phyloP scores from a whole-genome alignment of 345 rosid species.

The Pugionium dolabratum region DNA sequence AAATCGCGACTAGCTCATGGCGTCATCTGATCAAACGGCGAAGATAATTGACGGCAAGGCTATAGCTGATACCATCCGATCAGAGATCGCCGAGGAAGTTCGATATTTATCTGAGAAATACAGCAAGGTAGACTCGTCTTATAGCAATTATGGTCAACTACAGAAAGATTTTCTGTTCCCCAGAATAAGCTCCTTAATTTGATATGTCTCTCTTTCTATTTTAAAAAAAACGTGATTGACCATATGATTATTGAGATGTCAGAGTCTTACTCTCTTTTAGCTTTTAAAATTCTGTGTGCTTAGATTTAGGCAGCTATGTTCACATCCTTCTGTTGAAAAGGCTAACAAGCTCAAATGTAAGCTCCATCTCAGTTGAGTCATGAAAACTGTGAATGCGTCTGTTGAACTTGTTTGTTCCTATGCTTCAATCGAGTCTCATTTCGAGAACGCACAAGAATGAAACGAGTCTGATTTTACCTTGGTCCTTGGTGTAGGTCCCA shows the following conservation, averaged over 20 bases:
- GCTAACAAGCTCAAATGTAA: slow-evolving; percentile 2
- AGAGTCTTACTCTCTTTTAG: not conserved
- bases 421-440: not conserved
- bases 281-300: not conserved
- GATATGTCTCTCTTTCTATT: slow-evolving; percentile 6
- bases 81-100: slow-evolving; percentile 83
- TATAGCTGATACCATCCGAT: slow-evolving; percentile 55
- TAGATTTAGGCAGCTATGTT: slow-evolving; percentile 11
- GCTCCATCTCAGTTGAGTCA: slow-evolving; percentile 12
- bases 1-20: slow-evolving; percentile 41
- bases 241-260: not conserved
- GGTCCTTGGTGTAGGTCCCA: slow-evolving; percentile 59
- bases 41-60: slow-evolving; percentile 73
- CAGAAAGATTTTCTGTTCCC: not conserved
- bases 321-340: not conserved
- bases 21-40: slow-evolving; percentile 61
- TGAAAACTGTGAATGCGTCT: not conserved
- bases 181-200: not conserved
- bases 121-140: slow-evolving; percentile 52
- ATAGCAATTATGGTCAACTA: not conserved
- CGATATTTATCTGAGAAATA: slow-evolving; percentile 57
- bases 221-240: slow-evolving; percentile 21
- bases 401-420: not conserved
- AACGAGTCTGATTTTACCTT: not conserved
- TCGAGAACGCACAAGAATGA: too few relatives aligned